Evolutionary conservation across 352 stramenopile species (phyloP), one percentile per base, ranked within the genome.

Genomic region (Pythium folliculosum): DNA sequence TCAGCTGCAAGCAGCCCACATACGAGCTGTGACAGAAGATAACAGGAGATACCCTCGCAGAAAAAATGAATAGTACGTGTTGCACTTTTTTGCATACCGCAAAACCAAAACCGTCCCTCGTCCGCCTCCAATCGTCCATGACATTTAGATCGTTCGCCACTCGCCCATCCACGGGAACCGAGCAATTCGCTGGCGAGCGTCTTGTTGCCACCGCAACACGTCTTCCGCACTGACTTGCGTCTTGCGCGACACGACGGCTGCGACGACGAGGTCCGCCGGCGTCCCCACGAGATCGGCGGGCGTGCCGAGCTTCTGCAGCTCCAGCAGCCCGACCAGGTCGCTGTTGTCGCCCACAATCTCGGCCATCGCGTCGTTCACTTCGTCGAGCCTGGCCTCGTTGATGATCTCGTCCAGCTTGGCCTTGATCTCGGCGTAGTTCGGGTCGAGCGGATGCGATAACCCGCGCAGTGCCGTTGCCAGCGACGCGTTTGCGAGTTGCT

Each of bases 301-400:
- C 7, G 88, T 96, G 0, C 84, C 88, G 6, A 96, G 75, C 74
- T 96, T 96, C 59, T 89, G 74, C 21, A 87, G 62, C 69, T 94
- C 85, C 48, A 96, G 63, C 21, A 62, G 48, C 25, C 77, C 71
- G n/a, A 93, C 59, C 6, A 91, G 37, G 3, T 78, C 66, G 17
- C 44, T 19, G 7, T 90, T 40, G 8, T 5, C 69, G 5, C 79
- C 77, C 13, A 92, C 68, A 48, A 94, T 80, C 58, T 96, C 81
- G 44, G 57, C 47, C 76, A 96, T 92, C 51, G 79, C 72, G 58
- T 94, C 86, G 63, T 96, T 92, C 23, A 96, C 69, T 69, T 94
- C 82, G 54, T 94, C 80, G 51, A 92, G 71, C 38, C 86, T 80
- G 8, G 85, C 86, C 75, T 92, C 72, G 48, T 94, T 76, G 37